A percentile compares a stretch with the other conserved stretches of the same genome.
phyloP scores from a whole-genome alignment of 768 basidiomycete species.

The Suillus subalutaceus region DNA sequence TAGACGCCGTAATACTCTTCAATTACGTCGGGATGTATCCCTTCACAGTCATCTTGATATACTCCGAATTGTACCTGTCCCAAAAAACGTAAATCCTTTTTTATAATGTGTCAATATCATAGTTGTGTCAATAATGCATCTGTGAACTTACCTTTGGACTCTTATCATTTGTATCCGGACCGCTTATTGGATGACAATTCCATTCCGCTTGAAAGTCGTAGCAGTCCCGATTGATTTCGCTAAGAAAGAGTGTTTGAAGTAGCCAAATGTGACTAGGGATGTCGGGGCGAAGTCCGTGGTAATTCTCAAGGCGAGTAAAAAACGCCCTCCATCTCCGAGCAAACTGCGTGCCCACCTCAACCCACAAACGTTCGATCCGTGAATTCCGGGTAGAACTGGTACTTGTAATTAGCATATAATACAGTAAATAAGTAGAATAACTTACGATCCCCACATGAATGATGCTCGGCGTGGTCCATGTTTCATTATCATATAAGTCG shows the following conservation, averaged over 20 bases:
- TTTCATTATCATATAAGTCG: neutral
- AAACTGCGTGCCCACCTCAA: neutral
- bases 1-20: slow-evolving; percentile 20
- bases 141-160: neutral
- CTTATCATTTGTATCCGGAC: neutral
- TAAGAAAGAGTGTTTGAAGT: neutral
- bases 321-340: neutral
- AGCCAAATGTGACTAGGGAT: neutral
- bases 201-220: neutral
- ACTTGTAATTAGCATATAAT: too few species aligned
- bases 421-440: neutral
- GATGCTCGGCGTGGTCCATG: neutral
- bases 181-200: neutral
- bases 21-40: slow-evolving; percentile 20
- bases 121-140: neutral
- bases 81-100: slow-evolving; percentile 5
- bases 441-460: neutral
- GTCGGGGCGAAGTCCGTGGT: neutral
- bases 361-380: neutral
- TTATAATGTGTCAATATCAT: slow-evolving; percentile 4
- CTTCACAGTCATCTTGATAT: slow-evolving; percentile 19
- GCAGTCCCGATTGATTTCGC: neutral
- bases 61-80: slow-evolving; percentile 15
- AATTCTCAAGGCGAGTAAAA: neutral
- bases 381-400: neutral